A percentile compares a stretch with the other conserved stretches of the same genome.
These are phyloP conservation scores for Hyphodiscus sp. DNA, from an alignment of 2,329 filamentous ascomycete species.

Conservation along the genomic window DNA sequence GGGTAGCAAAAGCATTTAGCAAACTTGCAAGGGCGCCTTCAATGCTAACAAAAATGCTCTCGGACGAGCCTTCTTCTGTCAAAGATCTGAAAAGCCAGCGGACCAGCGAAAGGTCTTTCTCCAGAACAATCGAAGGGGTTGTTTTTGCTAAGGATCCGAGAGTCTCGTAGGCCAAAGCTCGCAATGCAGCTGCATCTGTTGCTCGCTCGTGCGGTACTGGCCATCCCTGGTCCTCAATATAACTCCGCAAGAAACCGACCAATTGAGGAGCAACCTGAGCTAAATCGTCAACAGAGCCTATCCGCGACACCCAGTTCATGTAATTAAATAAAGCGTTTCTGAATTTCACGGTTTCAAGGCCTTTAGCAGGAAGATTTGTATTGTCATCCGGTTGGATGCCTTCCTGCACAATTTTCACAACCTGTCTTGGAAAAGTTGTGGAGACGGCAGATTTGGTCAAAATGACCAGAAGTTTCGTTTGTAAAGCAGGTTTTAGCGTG, in stretches of 20 bases:
- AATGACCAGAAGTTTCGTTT: constrained; percentile 68
- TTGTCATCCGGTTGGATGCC: constrained; percentile 46
- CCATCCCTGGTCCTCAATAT: constrained; percentile 79
- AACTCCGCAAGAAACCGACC: constrained; percentile 62
- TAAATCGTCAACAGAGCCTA: constrained; percentile 57
- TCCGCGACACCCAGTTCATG: constrained; percentile 77
- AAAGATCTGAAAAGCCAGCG: constrained; percentile 81
- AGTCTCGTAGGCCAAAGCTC: constrained; percentile 81
- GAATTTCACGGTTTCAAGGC: constrained; percentile 65
- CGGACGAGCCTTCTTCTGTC: constrained; percentile 68
- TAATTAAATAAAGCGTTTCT: constrained; percentile 79
- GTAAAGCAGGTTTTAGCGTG: constrained; percentile 63
- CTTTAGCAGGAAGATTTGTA: constrained; percentile 28
- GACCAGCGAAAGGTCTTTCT: constrained; percentile 46
- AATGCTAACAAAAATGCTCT: constrained; percentile 75
- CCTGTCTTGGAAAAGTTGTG: constrained; percentile 60
- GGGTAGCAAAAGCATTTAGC: constrained; percentile 45
- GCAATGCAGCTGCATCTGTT: constrained; percentile 57
- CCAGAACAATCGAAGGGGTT: constrained; percentile 50
- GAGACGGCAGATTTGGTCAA: constrained; percentile 71
- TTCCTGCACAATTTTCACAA: constrained; percentile 63
- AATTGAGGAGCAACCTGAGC: constrained; percentile 60
- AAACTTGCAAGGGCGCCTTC: constrained; percentile 82
- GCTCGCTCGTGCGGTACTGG: constrained; percentile 56
- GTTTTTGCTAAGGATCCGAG: constrained; percentile 73